These are phyloP conservation scores for Debaryomyces singareniensis DNA, from an alignment of 1,139 yeast species.

Conservation along the genomic window DNA sequence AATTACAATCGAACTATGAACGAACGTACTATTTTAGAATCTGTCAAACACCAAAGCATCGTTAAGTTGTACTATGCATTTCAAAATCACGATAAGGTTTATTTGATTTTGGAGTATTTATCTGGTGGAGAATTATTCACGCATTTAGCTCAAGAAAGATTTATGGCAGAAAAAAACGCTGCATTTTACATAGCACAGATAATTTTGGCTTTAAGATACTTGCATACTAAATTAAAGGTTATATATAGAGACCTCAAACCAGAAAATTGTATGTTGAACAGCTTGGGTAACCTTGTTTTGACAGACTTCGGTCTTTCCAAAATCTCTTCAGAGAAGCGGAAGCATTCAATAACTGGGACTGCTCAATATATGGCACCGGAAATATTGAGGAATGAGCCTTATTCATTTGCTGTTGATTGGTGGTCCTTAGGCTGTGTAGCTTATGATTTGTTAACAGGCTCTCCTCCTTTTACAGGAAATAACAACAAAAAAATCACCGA, in stretches of 20 bases:
- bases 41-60: slow-evolving; percentile 71
- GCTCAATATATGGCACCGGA: slow-evolving; percentile 98
- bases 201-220: slow-evolving; percentile 71
- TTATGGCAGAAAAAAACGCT: slow-evolving; percentile 66
- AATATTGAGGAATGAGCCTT: slow-evolving; percentile 76
- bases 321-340: slow-evolving; percentile 44
- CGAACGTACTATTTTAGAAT: slow-evolving; percentile 36
- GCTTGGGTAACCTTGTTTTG: slow-evolving; percentile 71
- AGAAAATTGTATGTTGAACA: slow-evolving; percentile 81
- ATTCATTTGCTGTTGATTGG: slow-evolving; percentile 89
- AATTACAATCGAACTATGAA: slow-evolving; percentile 36
- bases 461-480: slow-evolving; percentile 91
- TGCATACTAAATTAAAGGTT: slow-evolving; percentile 69
- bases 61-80: slow-evolving; percentile 86
- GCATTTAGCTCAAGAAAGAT: slow-evolving; percentile 53
- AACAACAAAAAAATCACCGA: slow-evolving; percentile 78
- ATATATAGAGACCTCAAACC: slow-evolving; percentile 92
- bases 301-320: slow-evolving; percentile 93
- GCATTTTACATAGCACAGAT: slow-evolving; percentile 84
- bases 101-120: slow-evolving; percentile 75
- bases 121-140: slow-evolving; percentile 93
- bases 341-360: slow-evolving; percentile 81
- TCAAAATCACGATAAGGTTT: slow-evolving; percentile 77
- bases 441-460: slow-evolving; percentile 81
- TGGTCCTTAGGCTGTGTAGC: slow-evolving; percentile 94